phyloP scores from a whole-genome alignment of 2,329 filamentous ascomycete genomes.

The Botrytis cinerea region DNA sequence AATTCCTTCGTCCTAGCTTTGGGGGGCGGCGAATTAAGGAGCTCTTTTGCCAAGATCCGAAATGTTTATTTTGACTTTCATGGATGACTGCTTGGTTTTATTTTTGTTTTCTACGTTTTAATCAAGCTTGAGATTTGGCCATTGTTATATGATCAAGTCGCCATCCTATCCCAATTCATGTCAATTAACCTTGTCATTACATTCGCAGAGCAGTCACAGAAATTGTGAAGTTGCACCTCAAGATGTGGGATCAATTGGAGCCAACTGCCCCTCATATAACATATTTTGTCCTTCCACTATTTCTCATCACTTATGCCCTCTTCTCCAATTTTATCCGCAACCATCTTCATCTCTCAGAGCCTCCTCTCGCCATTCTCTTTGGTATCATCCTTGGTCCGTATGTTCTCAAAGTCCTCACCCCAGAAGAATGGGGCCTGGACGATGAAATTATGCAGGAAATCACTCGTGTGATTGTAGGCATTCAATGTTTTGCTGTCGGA shows the following conservation, averaged over 20 bases:
- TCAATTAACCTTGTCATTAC: background rate
- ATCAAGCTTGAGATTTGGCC: background rate
- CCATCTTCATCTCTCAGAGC: conserved; percentile 60
- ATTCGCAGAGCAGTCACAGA: too few species aligned
- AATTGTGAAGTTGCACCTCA: background rate
- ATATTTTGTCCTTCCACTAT: conserved; percentile 59
- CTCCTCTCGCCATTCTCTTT: conserved; percentile 62
- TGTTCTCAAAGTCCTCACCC: conserved; percentile 64
- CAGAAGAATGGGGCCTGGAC: conserved; percentile 62
- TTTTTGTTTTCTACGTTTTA: background rate
- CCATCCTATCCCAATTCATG: background rate
- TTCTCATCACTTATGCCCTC: conserved; percentile 60
- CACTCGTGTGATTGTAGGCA: conserved; percentile 70
- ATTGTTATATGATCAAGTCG: background rate
- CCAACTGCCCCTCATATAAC: conserved; percentile 58
- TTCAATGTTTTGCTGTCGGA: conserved; percentile 73
- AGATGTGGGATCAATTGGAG: conserved; percentile 54
- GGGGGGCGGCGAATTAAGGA: background rate
- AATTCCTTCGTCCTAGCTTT: background rate
- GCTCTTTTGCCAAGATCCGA: background rate
- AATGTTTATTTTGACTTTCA: background rate
- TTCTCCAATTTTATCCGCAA: conserved; percentile 62
- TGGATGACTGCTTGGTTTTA: background rate
- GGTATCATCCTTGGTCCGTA: conserved; percentile 72
- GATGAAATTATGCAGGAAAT: conserved; percentile 70